Evolutionary conservation across 2,329 filamentous ascomycete genomes (phyloP).

Genomic region (Arachnopeziza araneosa): DNA sequence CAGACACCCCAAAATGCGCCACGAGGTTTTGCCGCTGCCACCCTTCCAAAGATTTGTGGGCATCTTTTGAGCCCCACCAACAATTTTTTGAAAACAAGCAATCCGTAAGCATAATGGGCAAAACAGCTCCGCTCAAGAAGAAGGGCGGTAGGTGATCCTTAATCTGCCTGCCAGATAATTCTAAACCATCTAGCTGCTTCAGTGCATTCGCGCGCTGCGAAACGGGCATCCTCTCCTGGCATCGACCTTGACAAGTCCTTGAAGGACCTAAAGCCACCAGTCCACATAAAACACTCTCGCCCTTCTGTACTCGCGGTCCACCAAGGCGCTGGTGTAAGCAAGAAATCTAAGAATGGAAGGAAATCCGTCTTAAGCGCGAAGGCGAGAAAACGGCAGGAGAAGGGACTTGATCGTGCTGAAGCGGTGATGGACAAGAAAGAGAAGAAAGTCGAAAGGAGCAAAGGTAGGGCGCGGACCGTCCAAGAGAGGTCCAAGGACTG

Average conservation of each 20-base stretch:
- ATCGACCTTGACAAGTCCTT: conserved; percentile 69
- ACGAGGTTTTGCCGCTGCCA: background rate
- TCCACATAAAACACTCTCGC: conserved; percentile 43
- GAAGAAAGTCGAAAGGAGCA: conserved; percentile 50
- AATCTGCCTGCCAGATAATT: background rate
- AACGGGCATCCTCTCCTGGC: conserved; percentile 64
- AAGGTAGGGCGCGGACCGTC: conserved; percentile 41
- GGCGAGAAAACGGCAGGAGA: conserved; percentile 51
- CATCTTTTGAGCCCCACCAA: background rate
- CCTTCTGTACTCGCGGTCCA: conserved; percentile 67
- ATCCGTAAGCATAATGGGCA: conserved; percentile 22
- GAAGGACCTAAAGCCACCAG: conserved; percentile 50
- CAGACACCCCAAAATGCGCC: background rate
- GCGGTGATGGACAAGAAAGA: conserved; percentile 54
- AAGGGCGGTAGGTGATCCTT: conserved; percentile 21
- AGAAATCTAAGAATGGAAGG: conserved; percentile 55
- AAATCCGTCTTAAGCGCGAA: conserved; percentile 50
- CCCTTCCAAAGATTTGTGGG: background rate
- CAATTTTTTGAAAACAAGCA: background rate
- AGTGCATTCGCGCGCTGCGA: conserved; percentile 67
- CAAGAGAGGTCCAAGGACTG: conserved; percentile 48
- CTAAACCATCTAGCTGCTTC: conserved; percentile 40
- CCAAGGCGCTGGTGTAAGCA: conserved; percentile 59
- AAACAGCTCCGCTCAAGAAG: conserved; percentile 30
- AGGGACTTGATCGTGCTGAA: conserved; percentile 52